Conservation (phyloP, 2,329 filamentous ascomycete species). For the Sporothrix inflata region DNA sequence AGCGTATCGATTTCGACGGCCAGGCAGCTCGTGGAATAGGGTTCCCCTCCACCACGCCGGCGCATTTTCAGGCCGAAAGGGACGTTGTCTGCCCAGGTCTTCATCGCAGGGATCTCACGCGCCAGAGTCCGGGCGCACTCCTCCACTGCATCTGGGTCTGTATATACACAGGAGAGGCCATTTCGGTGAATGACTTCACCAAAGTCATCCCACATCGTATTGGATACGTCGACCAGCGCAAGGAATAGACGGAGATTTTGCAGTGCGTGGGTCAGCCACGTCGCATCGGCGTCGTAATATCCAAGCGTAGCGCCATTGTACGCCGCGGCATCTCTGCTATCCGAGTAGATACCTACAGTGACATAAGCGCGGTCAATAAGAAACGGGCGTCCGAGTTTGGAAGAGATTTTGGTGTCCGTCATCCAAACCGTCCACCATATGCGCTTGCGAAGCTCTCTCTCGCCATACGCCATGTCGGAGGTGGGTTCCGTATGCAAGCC, state of each 20-base stretch:
- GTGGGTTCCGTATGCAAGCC: slow-evolving; percentile 54
- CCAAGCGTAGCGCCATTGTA: slow-evolving; percentile 32
- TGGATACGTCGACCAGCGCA: slow-evolving; percentile 41
- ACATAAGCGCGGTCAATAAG: slow-evolving; percentile 41
- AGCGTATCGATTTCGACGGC: slow-evolving; percentile 38
- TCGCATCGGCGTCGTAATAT: slow-evolving; percentile 40
- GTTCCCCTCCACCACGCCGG: neutral
- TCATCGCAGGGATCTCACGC: neutral
- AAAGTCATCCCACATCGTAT: slow-evolving; percentile 40
- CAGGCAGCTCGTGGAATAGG: slow-evolving; percentile 39
- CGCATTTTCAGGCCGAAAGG: neutral
- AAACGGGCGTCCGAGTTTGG: slow-evolving; percentile 52
- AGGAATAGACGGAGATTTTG: slow-evolving; percentile 44
- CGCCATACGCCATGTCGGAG: slow-evolving; percentile 38
- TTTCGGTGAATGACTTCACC: slow-evolving; percentile 34
- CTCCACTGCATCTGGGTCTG: slow-evolving; percentile 37
- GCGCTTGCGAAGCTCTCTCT: slow-evolving; percentile 51
- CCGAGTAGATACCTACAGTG: slow-evolving; percentile 44
- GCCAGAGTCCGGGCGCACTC: slow-evolving; percentile 28
- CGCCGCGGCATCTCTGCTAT: slow-evolving; percentile 35
- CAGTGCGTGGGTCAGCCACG: slow-evolving; percentile 45
- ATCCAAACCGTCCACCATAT: slow-evolving; percentile 58
- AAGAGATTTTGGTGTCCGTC: slow-evolving; percentile 51
- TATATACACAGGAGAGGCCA: slow-evolving; percentile 37
- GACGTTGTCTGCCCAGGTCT: neutral